phyloP scores from a whole-genome alignment of 2,329 filamentous ascomycete species.

The Penicillium sp. region DNA sequence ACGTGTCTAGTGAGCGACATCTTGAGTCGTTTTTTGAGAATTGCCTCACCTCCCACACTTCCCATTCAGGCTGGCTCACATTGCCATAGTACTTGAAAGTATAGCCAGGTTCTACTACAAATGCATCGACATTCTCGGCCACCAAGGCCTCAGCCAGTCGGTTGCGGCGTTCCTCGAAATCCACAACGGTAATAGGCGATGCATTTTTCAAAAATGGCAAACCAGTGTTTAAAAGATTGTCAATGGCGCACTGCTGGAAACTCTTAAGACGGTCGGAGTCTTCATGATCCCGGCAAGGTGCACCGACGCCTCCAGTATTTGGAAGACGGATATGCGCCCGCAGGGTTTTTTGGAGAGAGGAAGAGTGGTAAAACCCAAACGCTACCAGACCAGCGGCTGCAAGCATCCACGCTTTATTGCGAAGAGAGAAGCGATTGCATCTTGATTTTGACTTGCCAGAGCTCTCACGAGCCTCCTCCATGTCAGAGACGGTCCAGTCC shows the following conservation, averaged over 20 bases:
- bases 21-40: no score
- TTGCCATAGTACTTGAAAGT: constrained; percentile 69
- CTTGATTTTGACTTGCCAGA: neutral
- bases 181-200: constrained; percentile 52
- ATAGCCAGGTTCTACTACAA: constrained; percentile 67
- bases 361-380: neutral
- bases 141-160: constrained; percentile 61
- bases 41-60: constrained; percentile 60
- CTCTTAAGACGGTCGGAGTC: neutral
- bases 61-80: constrained; percentile 65
- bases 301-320: neutral
- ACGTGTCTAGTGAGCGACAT: neutral
- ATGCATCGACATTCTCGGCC: constrained; percentile 58
- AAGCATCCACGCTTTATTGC: neutral
- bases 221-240: constrained; percentile 48
- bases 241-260: constrained; percentile 57
- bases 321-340: neutral
- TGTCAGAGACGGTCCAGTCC: neutral
- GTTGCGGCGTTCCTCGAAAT: constrained; percentile 61
- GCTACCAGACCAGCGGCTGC: neutral
- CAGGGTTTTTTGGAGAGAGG: neutral
- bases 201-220: constrained; percentile 37
- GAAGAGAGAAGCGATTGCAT: neutral
- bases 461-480: neutral
- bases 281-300: neutral